A percentile compares a stretch with the other conserved stretches of the same genome.
Evolutionary conservation across 78 protist genomes (phyloP).

Genomic region (Dictyostelium purpureum): DNA sequence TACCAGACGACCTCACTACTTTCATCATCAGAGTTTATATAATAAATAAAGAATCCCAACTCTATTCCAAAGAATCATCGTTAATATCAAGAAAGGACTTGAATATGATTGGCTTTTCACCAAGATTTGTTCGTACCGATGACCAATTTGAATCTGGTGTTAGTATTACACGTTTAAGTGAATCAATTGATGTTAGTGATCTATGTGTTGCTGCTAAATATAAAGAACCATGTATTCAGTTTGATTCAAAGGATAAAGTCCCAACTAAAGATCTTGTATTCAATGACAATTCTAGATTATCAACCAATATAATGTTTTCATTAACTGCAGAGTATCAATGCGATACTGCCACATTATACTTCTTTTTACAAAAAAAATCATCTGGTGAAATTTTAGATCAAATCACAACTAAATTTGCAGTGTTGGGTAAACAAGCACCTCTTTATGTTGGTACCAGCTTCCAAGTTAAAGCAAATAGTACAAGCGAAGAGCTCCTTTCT

Average conservation of each 20-base stretch:
- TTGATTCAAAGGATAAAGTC: neutral
- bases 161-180: neutral
- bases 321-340: slow-evolving; percentile 1
- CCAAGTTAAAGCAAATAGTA: neutral
- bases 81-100: slow-evolving; percentile 31
- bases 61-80: neutral
- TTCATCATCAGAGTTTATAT: slow-evolving; percentile 13
- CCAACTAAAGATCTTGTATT: neutral
- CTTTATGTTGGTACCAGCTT: slow-evolving; percentile 47
- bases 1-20: slow-evolving; percentile 68
- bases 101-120: slow-evolving; percentile 22
- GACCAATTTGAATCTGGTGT: slow-evolving; percentile 58
- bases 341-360: neutral
- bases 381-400: slow-evolving; percentile 2
- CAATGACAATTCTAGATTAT: neutral
- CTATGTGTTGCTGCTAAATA: neutral
- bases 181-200: neutral
- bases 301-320: neutral
- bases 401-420: neutral
- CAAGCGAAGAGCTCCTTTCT: neutral
- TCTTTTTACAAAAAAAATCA: slow-evolving; percentile 5
- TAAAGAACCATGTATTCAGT: neutral
- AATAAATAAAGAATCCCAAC: neutral
- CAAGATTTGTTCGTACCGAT: slow-evolving; percentile 59
- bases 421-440: slow-evolving; percentile 38